These are phyloP conservation scores for Tuber indicum DNA, from an alignment of 495 filamentous ascomycete genomes.

Conservation along the genomic window DNA sequence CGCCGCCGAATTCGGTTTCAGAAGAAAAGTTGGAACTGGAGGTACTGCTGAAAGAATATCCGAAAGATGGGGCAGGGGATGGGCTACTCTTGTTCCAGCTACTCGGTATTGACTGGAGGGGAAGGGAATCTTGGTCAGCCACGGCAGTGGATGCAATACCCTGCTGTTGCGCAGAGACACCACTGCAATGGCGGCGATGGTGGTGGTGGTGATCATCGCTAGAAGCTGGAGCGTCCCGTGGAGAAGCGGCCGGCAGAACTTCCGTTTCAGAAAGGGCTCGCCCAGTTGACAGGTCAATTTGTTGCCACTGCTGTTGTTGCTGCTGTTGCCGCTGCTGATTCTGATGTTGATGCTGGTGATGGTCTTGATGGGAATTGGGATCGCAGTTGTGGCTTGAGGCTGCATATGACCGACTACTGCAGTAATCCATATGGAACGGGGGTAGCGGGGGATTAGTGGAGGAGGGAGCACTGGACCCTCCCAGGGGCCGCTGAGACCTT, in stretches of 20 bases:
- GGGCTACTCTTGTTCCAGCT: constrained; percentile 30
- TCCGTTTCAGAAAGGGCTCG: constrained; percentile 2
- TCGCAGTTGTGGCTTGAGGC: constrained; percentile 35
- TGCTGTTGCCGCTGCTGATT: constrained; percentile 13
- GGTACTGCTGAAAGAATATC: constrained; percentile 19
- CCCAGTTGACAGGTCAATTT: constrained; percentile 38
- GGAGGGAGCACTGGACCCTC: constrained; percentile 15
- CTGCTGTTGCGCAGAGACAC: constrained; percentile 35
- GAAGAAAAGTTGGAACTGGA: constrained; percentile 30
- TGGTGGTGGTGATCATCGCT: constrained; percentile 30
- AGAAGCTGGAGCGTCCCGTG: constrained; percentile 28
- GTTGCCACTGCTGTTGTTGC: constrained; percentile 26
- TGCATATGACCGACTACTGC: constrained; percentile 28
- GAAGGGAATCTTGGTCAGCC: constrained; percentile 34
- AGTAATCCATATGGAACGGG: constrained; percentile 18
- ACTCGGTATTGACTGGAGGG: constrained; percentile 33
- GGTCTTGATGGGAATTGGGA: constrained; percentile 34
- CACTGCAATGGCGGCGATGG: background rate
- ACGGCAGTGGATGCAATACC: constrained; percentile 32
- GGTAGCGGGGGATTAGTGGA: constrained; percentile 18
- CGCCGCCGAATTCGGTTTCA: constrained; percentile 30
- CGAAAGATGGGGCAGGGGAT: constrained; percentile 24
- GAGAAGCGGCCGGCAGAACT: constrained; percentile 9
- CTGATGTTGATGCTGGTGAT: constrained; percentile 14
- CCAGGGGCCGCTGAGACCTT: constrained; percentile 23